phyloP scores from a whole-genome alignment of 176 grass and related monocot genomes.

The Thalia dealbata region DNA sequence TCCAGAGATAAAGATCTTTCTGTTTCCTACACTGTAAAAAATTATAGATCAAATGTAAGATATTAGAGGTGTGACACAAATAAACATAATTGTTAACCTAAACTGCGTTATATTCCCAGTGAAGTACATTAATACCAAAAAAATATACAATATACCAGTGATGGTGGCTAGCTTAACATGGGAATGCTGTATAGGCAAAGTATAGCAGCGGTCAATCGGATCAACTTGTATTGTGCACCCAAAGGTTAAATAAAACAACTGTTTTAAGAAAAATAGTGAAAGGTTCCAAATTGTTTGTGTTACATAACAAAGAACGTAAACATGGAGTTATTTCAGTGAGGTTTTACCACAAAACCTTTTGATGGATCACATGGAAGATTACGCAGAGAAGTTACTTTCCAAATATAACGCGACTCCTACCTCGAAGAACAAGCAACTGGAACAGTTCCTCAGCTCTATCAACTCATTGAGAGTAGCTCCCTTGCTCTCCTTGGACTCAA shows the following conservation, averaged over 20 bases:
- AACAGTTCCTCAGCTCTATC: conserved; percentile 77
- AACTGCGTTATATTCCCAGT: background rate
- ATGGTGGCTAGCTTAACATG: background rate
- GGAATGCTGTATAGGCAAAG: background rate
- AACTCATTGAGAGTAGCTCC: conserved; percentile 65
- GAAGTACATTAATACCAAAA: background rate
- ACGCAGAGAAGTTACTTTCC: background rate
- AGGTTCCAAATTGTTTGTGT: background rate
- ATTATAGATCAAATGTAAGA: conserved; percentile 10
- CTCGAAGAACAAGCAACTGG: conserved; percentile 82
- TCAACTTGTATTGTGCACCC: background rate
- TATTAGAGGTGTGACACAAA: background rate
- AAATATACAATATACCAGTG: background rate
- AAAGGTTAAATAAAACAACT: background rate
- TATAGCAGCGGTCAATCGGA: background rate
- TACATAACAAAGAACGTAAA: background rate
- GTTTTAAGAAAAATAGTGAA: background rate
- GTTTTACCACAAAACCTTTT: background rate
- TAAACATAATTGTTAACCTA: background rate
- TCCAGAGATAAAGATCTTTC: conserved; percentile 96
- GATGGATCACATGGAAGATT: background rate
- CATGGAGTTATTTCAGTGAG: background rate
- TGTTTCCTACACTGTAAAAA: conserved; percentile 70
- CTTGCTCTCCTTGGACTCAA: conserved; percentile 90
- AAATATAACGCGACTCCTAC: conserved; percentile 8